Evolutionary conservation across 768 basidiomycete species (phyloP), one percentile per base, ranked within the genome.

Genomic region (Pisolithus microcarpus): DNA sequence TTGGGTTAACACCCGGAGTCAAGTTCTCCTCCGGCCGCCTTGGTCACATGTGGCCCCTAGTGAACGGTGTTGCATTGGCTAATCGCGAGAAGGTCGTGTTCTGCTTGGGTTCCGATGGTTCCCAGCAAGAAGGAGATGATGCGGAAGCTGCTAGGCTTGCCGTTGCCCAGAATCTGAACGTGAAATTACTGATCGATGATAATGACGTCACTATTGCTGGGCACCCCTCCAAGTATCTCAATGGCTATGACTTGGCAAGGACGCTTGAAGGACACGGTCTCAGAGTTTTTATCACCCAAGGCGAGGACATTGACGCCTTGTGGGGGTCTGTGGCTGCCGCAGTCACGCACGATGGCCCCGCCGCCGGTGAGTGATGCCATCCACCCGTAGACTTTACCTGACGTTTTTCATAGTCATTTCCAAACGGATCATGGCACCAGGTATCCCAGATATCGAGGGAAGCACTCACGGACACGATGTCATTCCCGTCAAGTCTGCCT

Each of bases 151-250:
- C 91, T 13, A 77, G 90, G 16, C 75, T 93, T 30, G 90, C 91
- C 16, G 91, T 91, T 38, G 90, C 91, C 2, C 83, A 91, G 63
- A 68, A 73, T 39, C 73, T 93, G 58, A 90, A 91, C 64, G 79
- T 93, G 66, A 93, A 93, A 69, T 72, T 92, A 50, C 67, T 92
- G 65, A 84, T 93, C 56, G 91, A 93, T 58, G 88, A 91, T 69
- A 92, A 93, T 69, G 84, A 93, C 63, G 90, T 92, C 57, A 92
- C 90, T 7, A 93, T 92, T 53, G 82, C 90, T n/a, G 91, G 91
- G 0, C 89, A 92, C 61, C 91, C 91, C 4, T 91, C 88, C 13
- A 68, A 91, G 45, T 92, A 92, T 63, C 79, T 91, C 59, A 82
- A 82, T 62, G 90, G 90, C 21, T 93, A 81, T 69, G 75, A 82